phyloP scores from a whole-genome alignment of 2,329 filamentous ascomycete species.

The Chaetomium sp. region DNA sequence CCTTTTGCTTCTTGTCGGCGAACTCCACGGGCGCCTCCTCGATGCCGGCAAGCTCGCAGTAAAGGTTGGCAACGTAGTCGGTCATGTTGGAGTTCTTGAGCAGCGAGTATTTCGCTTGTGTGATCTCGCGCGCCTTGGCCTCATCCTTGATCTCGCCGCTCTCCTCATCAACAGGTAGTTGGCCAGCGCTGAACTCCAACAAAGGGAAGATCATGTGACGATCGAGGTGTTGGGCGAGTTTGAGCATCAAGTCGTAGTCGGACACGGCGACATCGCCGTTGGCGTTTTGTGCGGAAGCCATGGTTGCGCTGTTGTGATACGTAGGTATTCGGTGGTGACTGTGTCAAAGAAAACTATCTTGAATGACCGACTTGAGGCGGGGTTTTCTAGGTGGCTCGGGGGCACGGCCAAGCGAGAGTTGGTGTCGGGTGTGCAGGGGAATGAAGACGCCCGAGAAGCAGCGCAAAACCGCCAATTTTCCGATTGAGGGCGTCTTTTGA shows the following conservation, averaged over 20 bases:
- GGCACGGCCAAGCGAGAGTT: constrained; percentile 17
- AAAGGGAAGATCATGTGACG: constrained; percentile 95
- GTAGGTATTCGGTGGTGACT: constrained; percentile 42
- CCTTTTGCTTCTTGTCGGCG: constrained; percentile 83
- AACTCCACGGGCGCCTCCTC: constrained; percentile 81
- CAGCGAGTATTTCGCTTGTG: constrained; percentile 86
- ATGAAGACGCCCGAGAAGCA: constrained; percentile 15
- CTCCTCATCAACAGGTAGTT: constrained; percentile 76
- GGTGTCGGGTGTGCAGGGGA: constrained; percentile 21
- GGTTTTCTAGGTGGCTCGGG: background rate
- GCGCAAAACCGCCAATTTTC: constrained; percentile 33
- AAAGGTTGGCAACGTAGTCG: constrained; percentile 91
- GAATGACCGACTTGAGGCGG: constrained; percentile 2
- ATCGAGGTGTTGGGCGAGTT: constrained; percentile 89
- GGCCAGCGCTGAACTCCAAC: constrained; percentile 84
- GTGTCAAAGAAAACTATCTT: constrained; percentile 12
- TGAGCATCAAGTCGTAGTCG: constrained; percentile 66
- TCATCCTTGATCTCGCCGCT: constrained; percentile 53
- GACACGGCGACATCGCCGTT: constrained; percentile 43
- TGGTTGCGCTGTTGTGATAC: constrained; percentile 41
- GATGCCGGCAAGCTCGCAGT: constrained; percentile 84
- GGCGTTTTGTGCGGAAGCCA: constrained; percentile 35
- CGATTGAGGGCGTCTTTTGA: constrained; percentile 30
- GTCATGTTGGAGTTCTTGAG: constrained; percentile 99
- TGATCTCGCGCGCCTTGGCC: constrained; percentile 66